phyloP scores from a whole-genome alignment of 331 rosid species.

The Acacia concinna region DNA sequence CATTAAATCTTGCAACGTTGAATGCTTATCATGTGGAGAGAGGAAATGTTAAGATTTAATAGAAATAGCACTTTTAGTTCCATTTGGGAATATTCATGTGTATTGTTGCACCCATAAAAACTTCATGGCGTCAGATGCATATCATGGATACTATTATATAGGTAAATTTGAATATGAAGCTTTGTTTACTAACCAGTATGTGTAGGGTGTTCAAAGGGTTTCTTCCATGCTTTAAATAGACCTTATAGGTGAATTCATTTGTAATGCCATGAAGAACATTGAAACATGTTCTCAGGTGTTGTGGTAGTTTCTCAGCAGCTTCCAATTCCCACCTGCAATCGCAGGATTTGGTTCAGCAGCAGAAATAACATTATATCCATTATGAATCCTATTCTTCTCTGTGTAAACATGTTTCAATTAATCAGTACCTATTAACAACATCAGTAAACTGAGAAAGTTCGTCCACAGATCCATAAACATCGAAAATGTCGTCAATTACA shows the following conservation, averaged over 20 bases:
- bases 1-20: too few species aligned
- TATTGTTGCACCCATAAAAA: too few species aligned
- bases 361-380: background rate
- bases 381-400: background rate
- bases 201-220: slow-evolving; percentile 15
- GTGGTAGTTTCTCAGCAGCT: slow-evolving; percentile 31
- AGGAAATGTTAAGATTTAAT: too few species aligned
- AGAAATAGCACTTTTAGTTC: too few species aligned
- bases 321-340: slow-evolving; percentile 39
- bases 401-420: background rate
- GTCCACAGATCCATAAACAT: slow-evolving; percentile 35
- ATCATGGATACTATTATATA: too few species aligned
- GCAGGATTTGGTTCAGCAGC: background rate
- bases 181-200: background rate
- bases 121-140: too few species aligned
- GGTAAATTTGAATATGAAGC: too few species aligned
- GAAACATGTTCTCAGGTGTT: slow-evolving; percentile 28
- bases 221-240: slow-evolving; percentile 21
- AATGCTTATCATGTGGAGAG: too few species aligned
- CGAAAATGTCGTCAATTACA: slow-evolving; percentile 43
- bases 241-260: background rate
- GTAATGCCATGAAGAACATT: background rate
- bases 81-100: too few species aligned
- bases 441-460: slow-evolving; percentile 38
- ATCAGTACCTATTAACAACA: slow-evolving; percentile 31